Conservation (phyloP, 768 basidiomycete species). For the Phylloporus sp. region DNA sequence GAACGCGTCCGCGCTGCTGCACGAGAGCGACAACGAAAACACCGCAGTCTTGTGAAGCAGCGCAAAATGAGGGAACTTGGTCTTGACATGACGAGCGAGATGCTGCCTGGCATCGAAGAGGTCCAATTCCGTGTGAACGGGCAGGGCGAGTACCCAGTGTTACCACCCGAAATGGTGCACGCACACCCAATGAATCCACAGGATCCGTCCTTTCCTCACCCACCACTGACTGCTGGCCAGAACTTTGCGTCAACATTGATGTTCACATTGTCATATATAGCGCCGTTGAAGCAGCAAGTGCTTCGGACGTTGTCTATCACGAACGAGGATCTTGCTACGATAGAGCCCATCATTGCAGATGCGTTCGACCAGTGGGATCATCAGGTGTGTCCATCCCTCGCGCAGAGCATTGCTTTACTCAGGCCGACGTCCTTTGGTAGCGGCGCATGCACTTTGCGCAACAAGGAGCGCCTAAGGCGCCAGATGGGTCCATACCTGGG, state of each 20-base stretch:
- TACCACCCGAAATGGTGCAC: conserved; percentile 35
- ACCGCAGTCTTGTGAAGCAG: conserved; percentile 73
- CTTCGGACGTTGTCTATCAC: conserved; percentile 70
- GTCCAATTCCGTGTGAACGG: conserved; percentile 57
- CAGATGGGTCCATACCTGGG: conserved; percentile 27
- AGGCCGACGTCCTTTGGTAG: conserved; percentile 22
- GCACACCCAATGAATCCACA: conserved; percentile 35
- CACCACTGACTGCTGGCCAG: conserved; percentile 54
- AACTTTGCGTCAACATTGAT: conserved; percentile 77
- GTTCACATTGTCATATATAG: conserved; percentile 71
- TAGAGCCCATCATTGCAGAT: conserved; percentile 78
- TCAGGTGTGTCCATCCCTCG: conserved; percentile 46
- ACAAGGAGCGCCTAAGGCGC: conserved; percentile 31
- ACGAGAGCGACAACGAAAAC: conserved; percentile 78
- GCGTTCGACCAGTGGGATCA: conserved; percentile 88
- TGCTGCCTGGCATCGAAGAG: conserved; percentile 61
- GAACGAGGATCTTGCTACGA: conserved; percentile 70
- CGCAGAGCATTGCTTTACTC: not conserved
- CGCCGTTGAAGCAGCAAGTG: conserved; percentile 70
- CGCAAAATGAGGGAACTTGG: conserved; percentile 81
- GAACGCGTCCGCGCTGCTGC: conserved; percentile 75
- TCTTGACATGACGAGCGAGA: conserved; percentile 75
- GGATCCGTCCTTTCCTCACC: conserved; percentile 63
- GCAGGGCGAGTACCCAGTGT: conserved; percentile 38
- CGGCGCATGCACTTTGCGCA: conserved; percentile 46